Base-by-base conservation (phyloP, 2,329 filamentous ascomycete species). In the Colletotrichum incanum region DNA sequence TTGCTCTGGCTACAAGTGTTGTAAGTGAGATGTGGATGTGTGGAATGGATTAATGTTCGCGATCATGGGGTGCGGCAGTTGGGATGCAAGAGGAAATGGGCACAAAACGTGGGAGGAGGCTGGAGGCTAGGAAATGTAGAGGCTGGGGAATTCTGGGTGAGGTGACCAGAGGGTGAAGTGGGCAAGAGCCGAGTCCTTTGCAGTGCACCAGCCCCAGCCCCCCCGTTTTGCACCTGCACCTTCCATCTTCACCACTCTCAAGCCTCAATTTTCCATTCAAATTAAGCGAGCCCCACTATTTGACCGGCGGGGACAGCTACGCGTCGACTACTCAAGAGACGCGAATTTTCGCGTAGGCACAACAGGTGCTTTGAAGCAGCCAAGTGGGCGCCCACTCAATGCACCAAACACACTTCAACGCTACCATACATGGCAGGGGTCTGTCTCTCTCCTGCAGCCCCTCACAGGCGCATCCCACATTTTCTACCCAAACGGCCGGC, bases 331-430 rank as follows among this genome's bases (percentile, higher is more conserved):
- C 52, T 65, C 49, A 54, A 16, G 28, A 34, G 58, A 41, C 73
- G 73, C 72, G 73, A 68, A 34, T 65, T 74, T 74, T 74, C 72
- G 66, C 72, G 73, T 70, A 61, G 34, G 43, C n/a, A 60, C 49
- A 54, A 55, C 60, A 59, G 49, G 31, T 28, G 28, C 39, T 61
- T 41, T 58, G 34, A 41, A 59, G 59, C 28, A 55, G 39, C 47
- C 41, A 37, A 68, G 23, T 47, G 58, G 31, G 26, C 34, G 16
- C 49, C 49, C 26, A 14, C 26, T 31, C 23, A 52, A 23, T 23
- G 14, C 37, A 23, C 64, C 16, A 28, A 37, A 37, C n/a, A 12
- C 31, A 34, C 28, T 23, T 34, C 58, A 31, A 31, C 28, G 43
- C 26, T 37, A 55, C 41, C 58, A 39, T 50, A 26, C 26, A 14